Base-by-base conservation (phyloP, 2,329 filamentous ascomycete genomes). In the Diatrype stigma region DNA sequence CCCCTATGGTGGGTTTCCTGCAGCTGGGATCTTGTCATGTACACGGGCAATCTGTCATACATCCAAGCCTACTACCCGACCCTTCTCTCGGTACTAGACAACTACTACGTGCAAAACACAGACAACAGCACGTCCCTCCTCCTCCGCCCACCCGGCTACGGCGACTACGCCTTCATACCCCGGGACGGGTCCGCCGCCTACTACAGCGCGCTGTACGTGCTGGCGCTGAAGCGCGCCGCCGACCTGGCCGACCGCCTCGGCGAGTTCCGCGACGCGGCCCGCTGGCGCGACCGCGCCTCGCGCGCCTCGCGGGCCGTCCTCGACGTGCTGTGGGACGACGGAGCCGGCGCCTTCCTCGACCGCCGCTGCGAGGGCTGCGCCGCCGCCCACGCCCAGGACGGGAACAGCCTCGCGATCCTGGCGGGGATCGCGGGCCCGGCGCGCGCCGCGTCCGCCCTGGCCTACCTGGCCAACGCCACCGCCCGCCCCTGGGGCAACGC, bases 1-100 rank as follows among this genome's bases (percentile, higher is more conserved):
- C 76, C 77, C 2, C 63, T 80, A 0, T 79, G 74, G 72, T 80
- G 77, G 77, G 71, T 80, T 2, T 67, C 73, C 7, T 75, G 70
- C 51, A 73, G 68, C 49, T 73, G 70, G 52, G 76, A 80, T 56
- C 64, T 74, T 19, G 71, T 78, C 44, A 66, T 79, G 62, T 78
- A 80, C 60, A 78, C 73, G 0, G 75, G 73, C 11, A 72, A 79
- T 57, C 55, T 61, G 1, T 63, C 59, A 2, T 80, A 73, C 51
- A 61, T 75, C 3, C 44, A 63, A 3, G 54, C 65, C 1, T 75
- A 77, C 54, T 80, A 77, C 57, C 48, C 60, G 1, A 67, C 62
- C 14, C 62, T 80, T 8, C 51, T 65, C 7, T 67, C 66, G 3
- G 65, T 71, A 5, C 64, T 80, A 2, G 76, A 80, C 50, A 60